These are phyloP conservation scores for Malassezia yamatoensis DNA, from an alignment of 1,284 basidiomycete species.

Conservation along the genomic window DNA sequence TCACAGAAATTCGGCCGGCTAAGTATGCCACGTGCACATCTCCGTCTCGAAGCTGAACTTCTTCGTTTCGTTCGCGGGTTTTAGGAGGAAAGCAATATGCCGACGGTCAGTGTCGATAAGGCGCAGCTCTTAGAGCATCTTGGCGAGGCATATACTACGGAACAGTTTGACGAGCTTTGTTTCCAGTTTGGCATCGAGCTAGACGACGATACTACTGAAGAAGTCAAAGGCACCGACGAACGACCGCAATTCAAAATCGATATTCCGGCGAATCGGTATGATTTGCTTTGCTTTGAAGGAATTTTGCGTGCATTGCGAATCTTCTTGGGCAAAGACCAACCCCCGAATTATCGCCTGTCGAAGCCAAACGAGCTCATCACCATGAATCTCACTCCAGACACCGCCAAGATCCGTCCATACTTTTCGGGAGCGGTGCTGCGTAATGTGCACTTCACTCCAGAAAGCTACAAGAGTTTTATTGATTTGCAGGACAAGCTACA, in stretches of 20 bases:
- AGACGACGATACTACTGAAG: conserved; percentile 92
- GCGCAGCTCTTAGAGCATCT: conserved; percentile 81
- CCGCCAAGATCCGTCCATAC: conserved; percentile 65
- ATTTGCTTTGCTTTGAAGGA: conserved; percentile 93
- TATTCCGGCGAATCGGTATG: conserved; percentile 91
- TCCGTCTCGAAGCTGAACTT: background rate
- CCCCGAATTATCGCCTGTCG: conserved; percentile 52
- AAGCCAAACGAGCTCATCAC: conserved; percentile 29
- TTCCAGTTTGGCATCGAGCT: conserved; percentile 97
- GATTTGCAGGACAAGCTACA: conserved; percentile 94
- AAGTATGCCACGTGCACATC: background rate
- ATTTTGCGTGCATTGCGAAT: conserved; percentile 76
- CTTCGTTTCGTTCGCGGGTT: background rate
- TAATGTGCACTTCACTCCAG: conserved; percentile 72
- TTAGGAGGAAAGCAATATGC: conserved; percentile 55
- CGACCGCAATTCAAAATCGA: conserved; percentile 96
- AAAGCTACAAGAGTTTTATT: conserved; percentile 91
- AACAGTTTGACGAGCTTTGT: conserved; percentile 88
- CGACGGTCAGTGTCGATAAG: conserved; percentile 90
- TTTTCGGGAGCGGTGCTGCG: conserved; percentile 85
- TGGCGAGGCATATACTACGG: conserved; percentile 61
- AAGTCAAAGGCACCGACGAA: conserved; percentile 65
- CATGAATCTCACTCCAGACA: conserved; percentile 23
- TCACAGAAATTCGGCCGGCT: background rate
- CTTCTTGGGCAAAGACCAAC: conserved; percentile 65